Evolutionary conservation across 441 rosid genomes (phyloP), one percentile per base, ranked within the genome.

Genomic region (Biscutella auriculata): DNA sequence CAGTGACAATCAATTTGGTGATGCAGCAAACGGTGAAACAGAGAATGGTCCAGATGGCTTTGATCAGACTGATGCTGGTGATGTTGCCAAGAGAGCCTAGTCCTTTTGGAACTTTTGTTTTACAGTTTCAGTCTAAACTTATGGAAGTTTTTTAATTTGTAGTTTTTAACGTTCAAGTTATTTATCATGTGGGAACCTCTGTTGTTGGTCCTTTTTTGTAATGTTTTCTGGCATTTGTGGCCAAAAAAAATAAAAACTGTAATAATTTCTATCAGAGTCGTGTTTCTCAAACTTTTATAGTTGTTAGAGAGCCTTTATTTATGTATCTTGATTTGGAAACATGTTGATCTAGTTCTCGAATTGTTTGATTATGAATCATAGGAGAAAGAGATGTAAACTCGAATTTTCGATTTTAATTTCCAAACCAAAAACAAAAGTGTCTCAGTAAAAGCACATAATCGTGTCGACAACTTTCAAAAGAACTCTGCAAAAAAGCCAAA

Each of bases 21-120:
- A 49, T 52, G 49, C 63, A 19, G 63, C 66, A 50, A 39, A 63
- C 7, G 45, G 45, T 51, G 54, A 51, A 36, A 35, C 44, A 36
- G 73, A 57, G 42, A 66, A 27, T 51, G 63, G 64, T 9, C 35
- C 48, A 4, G 82, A 28, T 50, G 80, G 63, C 40, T 62, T 34
- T 73, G 68, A 65, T 66, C 85, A 78, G 14, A 66, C 46, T 5
- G 78, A 67, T 9, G 82, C 76, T 5, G 79, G 73, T 28, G 67
- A 81, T 62, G 77, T 71, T 45, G 83, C 85, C 32, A 89, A 86
- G 51, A 84, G 82, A 60, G 90, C 85, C 37, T 86, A 83, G 21
- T 21, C 41, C n/a, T n/a, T n/a, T 10, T 61, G 30, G 9, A 48
- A 62, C 60, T 49, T 56, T 55, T 42, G 43, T 14, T 63, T 33